Percentiles rank a stretch among this genome's conserved stretches.
Evolutionary conservation across 192 early-diverging fungal species (phyloP).

Genomic region (Podila epicladia): DNA sequence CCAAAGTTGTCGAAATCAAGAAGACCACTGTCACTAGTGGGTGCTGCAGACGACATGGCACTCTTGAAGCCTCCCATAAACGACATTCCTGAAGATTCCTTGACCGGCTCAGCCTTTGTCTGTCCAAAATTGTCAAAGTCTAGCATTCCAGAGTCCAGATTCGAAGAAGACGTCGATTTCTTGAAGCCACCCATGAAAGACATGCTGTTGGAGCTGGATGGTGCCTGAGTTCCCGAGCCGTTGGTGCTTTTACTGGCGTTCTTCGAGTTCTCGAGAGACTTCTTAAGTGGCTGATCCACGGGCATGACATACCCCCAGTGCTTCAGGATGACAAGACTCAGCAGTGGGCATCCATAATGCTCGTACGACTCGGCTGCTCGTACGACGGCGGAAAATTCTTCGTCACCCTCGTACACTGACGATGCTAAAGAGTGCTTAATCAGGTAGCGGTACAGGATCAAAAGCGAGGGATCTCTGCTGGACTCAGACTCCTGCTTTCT

Average conservation of each 20-base stretch:
- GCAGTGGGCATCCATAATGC: conserved; percentile 77
- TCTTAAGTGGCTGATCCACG: conserved; percentile 6
- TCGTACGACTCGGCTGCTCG: conserved; percentile 76
- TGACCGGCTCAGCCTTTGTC: background rate
- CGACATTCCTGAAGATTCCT: background rate
- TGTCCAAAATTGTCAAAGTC: conserved; percentile 30
- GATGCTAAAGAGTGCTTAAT: conserved; percentile 61
- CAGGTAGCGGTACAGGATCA: conserved; percentile 77
- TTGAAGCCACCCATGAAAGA: conserved; percentile 20
- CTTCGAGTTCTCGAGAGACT: background rate
- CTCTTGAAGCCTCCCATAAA: conserved; percentile 9
- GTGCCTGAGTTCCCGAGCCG: background rate
- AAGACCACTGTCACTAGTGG: background rate
- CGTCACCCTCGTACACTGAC: conserved; percentile 52
- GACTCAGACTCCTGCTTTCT: conserved; percentile 2
- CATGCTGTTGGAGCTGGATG: conserved; percentile 9
- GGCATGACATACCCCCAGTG: conserved; percentile 56
- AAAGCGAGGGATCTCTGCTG: conserved; percentile 69
- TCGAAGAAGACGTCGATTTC: background rate
- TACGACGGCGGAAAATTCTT: conserved; percentile 74
- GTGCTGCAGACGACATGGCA: background rate
- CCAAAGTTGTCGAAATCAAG: conserved; percentile 3
- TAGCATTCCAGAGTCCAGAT: conserved; percentile 4
- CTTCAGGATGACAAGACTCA: conserved; percentile 78
- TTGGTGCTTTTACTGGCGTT: background rate